Conservation (phyloP, 768 basidiomycete genomes). For the Suillus placidus region DNA sequence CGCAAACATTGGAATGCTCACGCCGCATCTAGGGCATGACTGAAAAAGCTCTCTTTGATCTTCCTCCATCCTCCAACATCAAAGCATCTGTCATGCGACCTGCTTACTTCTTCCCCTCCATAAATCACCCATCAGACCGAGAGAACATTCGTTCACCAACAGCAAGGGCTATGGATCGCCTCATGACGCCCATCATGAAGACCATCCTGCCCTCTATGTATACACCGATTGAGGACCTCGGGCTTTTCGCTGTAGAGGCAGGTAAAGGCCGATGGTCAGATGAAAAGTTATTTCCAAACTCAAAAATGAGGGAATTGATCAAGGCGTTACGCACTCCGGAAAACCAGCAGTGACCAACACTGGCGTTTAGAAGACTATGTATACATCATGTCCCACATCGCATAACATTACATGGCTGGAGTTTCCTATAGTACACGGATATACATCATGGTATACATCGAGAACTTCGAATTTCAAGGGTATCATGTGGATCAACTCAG, state of each 20-base stretch:
- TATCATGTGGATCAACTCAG: slow-evolving; percentile 24
- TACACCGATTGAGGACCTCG: slow-evolving; percentile 24
- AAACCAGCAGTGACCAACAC: neutral
- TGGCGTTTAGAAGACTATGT: neutral
- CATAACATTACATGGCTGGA: neutral
- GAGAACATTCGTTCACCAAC: slow-evolving; percentile 26
- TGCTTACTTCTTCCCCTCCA: slow-evolving; percentile 38
- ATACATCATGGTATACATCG: neutral
- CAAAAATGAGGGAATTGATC: slow-evolving; percentile 11
- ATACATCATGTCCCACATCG: neutral
- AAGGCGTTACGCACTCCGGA: neutral
- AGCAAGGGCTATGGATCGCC: slow-evolving; percentile 18
- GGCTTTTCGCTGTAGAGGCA: slow-evolving; percentile 18
- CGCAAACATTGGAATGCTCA: neutral
- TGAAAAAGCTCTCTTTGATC: slow-evolving; percentile 33
- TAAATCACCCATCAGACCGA: slow-evolving; percentile 30
- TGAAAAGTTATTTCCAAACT: slow-evolving; percentile 27
- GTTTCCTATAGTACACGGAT: neutral
- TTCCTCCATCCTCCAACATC: slow-evolving; percentile 25
- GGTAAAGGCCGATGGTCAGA: slow-evolving; percentile 24
- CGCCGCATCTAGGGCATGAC: slow-evolving; percentile 28
- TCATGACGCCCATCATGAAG: slow-evolving; percentile 19
- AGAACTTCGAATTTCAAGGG: neutral
- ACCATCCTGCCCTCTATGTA: slow-evolving; percentile 22
- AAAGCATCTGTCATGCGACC: slow-evolving; percentile 35